Evolutionary conservation across 2,329 filamentous ascomycete species (phyloP).

Genomic region (Trichothecium sympodiale): DNA sequence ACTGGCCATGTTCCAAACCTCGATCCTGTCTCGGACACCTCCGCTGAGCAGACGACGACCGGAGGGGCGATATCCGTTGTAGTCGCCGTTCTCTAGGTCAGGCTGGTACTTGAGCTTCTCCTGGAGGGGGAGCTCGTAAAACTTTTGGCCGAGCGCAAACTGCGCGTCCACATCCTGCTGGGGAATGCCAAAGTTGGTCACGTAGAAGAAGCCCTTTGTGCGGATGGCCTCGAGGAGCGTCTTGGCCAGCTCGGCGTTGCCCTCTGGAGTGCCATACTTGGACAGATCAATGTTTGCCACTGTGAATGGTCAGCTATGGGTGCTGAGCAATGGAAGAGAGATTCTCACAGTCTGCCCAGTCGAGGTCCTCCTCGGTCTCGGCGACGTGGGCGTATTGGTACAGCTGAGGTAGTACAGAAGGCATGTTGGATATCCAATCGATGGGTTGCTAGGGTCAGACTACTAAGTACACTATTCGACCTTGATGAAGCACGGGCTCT

Average conservation of each 20-base stretch:
- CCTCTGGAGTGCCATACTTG: slow-evolving; percentile 19
- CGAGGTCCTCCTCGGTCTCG: slow-evolving; percentile 23
- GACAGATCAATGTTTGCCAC: slow-evolving; percentile 22
- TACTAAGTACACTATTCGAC: too few relatives aligned
- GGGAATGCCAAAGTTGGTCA: slow-evolving; percentile 48
- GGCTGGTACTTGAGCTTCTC: slow-evolving; percentile 47
- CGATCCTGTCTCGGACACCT: slow-evolving; percentile 27
- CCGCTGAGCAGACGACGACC: slow-evolving; percentile 23
- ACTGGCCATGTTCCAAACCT: slow-evolving; percentile 28
- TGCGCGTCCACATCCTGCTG: slow-evolving; percentile 48
- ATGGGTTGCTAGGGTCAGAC: too few relatives aligned
- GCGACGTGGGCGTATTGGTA: slow-evolving; percentile 23
- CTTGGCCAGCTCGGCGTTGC: slow-evolving; percentile 16
- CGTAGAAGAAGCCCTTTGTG: slow-evolving; percentile 42
- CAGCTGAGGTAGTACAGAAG: slow-evolving; percentile 17
- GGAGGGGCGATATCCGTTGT: slow-evolving; percentile 44
- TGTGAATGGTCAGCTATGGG: slow-evolving; percentile 5
- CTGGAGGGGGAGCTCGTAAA: slow-evolving; percentile 39
- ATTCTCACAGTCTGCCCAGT: slow-evolving; percentile 24
- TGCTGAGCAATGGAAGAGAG: too few relatives aligned
- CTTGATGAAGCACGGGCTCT: too few relatives aligned
- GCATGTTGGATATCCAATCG: slow-evolving; percentile 12
- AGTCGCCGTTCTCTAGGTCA: slow-evolving; percentile 38
- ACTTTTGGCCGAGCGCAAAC: slow-evolving; percentile 46
- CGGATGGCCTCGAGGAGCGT: slow-evolving; percentile 20